Percentiles rank a stretch among this genome's conserved stretches.
Conservation (phyloP, 495 filamentous ascomycete genomes). For the Penicillium arizonense region DNA sequence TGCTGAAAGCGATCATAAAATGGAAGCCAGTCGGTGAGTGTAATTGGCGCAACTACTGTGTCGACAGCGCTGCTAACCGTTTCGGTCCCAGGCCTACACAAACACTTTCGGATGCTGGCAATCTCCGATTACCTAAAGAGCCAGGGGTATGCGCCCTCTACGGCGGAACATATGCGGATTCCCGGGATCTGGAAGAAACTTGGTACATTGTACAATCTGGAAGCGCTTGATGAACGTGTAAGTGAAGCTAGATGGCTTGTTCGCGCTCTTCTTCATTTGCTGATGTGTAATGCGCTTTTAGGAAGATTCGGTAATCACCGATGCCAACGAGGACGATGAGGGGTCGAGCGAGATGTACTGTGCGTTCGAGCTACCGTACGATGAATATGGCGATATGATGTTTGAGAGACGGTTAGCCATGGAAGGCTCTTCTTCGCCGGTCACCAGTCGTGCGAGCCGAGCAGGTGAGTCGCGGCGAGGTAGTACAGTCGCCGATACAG, state of each 20-base stretch:
- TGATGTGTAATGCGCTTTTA: constrained; percentile 16
- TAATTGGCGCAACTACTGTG: neutral
- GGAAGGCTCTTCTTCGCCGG: constrained; percentile 57
- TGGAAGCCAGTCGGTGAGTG: constrained; percentile 90
- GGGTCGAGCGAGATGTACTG: constrained; percentile 53
- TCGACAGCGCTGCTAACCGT: neutral
- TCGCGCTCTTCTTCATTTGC: neutral
- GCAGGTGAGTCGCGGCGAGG: constrained; percentile 40
- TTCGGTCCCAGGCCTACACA: constrained; percentile 76
- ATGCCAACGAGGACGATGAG: constrained; percentile 62
- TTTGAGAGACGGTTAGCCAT: constrained; percentile 63
- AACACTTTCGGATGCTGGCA: constrained; percentile 92
- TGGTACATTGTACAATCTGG: constrained; percentile 78
- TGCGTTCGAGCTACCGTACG: constrained; percentile 73
- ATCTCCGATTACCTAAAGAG: constrained; percentile 83
- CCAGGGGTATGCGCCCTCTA: constrained; percentile 72
- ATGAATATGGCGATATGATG: constrained; percentile 75
- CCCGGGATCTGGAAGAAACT: constrained; percentile 92
- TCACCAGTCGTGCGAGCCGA: constrained; percentile 51
- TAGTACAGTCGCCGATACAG: constrained; percentile 52
- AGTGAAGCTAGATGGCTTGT: constrained; percentile 3
- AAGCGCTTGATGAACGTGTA: constrained; percentile 83
- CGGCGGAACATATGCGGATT: constrained; percentile 76
- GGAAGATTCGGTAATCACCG: constrained; percentile 52
- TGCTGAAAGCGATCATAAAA: constrained; percentile 86